phyloP scores from a whole-genome alignment of 306 rosid genomes.

The Psophocarpus tetragonolobus region DNA sequence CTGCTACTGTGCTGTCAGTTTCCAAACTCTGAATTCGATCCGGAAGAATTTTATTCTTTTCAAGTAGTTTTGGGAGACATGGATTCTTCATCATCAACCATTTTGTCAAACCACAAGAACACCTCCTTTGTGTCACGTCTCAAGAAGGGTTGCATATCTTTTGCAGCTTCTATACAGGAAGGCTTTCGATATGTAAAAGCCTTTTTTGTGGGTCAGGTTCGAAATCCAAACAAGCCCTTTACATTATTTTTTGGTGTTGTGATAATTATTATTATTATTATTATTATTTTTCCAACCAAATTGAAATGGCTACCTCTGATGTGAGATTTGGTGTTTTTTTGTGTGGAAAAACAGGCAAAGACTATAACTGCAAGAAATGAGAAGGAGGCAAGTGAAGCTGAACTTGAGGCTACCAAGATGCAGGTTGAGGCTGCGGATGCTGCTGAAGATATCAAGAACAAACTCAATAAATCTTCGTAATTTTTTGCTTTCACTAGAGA shows the following conservation, averaged over 20 bases:
- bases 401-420: conserved; percentile 45
- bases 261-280: neutral
- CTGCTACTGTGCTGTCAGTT: neutral
- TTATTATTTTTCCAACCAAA: neutral
- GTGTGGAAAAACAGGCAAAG: conserved; percentile 29
- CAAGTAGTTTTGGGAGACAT: neutral
- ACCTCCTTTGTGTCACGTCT: conserved; percentile 17
- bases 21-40: neutral
- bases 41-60: neutral
- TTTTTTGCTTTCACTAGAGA: neutral
- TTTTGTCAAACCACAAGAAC: conserved; percentile 28
- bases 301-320: neutral
- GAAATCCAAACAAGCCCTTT: neutral
- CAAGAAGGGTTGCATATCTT: conserved; percentile 35
- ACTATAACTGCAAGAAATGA: conserved; percentile 42
- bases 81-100: conserved; percentile 10
- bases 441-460: conserved; percentile 46
- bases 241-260: neutral
- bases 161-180: conserved; percentile 41
- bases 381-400: conserved; percentile 48
- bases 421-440: conserved; percentile 53
- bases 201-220: conserved; percentile 48
- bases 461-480: conserved; percentile 31
- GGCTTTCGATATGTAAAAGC: conserved; percentile 40
- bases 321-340: neutral